A percentile compares a stretch with the other conserved stretches of the same genome.
Evolutionary conservation across 768 basidiomycete genomes (phyloP).

Genomic region (Boletus bicolor): DNA sequence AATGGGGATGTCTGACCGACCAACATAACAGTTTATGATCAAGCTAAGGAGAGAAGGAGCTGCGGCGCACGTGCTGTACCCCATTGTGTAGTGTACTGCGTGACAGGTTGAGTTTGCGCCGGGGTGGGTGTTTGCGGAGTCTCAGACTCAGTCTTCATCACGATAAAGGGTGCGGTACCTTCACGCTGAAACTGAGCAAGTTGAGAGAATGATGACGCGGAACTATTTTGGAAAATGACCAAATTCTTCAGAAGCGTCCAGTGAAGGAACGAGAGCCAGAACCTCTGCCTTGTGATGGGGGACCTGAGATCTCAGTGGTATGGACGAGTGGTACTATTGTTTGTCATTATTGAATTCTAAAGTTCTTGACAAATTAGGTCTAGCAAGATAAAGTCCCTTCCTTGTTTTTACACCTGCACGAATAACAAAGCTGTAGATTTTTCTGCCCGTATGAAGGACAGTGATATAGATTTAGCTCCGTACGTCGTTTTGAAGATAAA

Average conservation of each 20-base stretch:
- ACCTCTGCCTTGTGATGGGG: background rate
- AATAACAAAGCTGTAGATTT: background rate
- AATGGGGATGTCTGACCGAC: slow-evolving; percentile 53
- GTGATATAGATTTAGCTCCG: background rate
- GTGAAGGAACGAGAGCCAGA: background rate
- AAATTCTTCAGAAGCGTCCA: background rate
- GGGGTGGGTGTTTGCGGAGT: slow-evolving; percentile 33
- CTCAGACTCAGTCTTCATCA: slow-evolving; percentile 46
- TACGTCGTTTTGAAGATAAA: background rate
- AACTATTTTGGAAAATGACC: background rate
- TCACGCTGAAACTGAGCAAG: background rate
- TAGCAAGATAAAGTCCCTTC: too few relatives aligned
- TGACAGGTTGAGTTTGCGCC: slow-evolving; percentile 27
- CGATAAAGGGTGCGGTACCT: background rate
- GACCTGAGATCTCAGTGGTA: background rate
- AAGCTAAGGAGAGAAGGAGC: background rate
- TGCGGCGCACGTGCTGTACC: slow-evolving; percentile 34
- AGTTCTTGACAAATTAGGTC: slow-evolving; percentile 9
- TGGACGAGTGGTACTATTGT: slow-evolving; percentile 11
- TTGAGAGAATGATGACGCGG: background rate
- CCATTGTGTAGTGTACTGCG: slow-evolving; percentile 39
- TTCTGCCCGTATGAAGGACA: background rate
- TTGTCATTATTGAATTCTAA: slow-evolving; percentile 24
- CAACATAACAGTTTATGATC: background rate
- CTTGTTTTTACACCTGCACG: too few relatives aligned